Evolutionary conservation across 2,329 filamentous ascomycete species (phyloP).

Genomic region (Hirsutella rhossiliensis): DNA sequence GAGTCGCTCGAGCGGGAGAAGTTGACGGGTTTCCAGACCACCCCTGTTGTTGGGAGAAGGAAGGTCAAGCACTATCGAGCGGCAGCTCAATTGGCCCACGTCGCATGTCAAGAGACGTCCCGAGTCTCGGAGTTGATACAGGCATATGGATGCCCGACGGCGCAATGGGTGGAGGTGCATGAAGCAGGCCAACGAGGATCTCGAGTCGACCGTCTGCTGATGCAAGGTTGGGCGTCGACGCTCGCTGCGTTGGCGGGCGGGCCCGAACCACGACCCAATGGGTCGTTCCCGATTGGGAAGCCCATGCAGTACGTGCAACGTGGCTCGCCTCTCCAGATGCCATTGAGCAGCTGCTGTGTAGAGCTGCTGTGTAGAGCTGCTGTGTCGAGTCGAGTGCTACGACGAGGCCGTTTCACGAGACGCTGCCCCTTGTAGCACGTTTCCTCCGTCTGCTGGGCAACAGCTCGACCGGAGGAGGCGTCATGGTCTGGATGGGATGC

Average conservation of each 20-base stretch:
- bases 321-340: conserved; percentile 13
- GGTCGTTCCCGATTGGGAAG: neutral
- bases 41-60: neutral
- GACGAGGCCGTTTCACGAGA: neutral
- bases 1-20: conserved; percentile 2
- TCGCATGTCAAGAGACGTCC: neutral
- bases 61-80: neutral
- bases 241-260: conserved; percentile 2
- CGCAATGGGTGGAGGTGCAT: conserved; percentile 3
- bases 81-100: neutral
- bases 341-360: neutral
- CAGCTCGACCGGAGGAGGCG: too few species aligned
- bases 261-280: neutral
- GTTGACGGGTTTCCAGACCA: neutral
- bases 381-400: too few species aligned
- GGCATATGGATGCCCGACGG: conserved; percentile 15
- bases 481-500: too few species aligned
- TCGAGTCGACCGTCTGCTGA: neutral
- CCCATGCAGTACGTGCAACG: conserved; percentile 16
- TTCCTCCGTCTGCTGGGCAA: too few species aligned
- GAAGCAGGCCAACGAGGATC: conserved; percentile 2
- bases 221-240: conserved; percentile 7
- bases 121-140: neutral
- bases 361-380: too few species aligned
- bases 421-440: too few species aligned